Base-by-base conservation (phyloP, 2,329 filamentous ascomycete genomes). In the Colletotrichum godetiae region DNA sequence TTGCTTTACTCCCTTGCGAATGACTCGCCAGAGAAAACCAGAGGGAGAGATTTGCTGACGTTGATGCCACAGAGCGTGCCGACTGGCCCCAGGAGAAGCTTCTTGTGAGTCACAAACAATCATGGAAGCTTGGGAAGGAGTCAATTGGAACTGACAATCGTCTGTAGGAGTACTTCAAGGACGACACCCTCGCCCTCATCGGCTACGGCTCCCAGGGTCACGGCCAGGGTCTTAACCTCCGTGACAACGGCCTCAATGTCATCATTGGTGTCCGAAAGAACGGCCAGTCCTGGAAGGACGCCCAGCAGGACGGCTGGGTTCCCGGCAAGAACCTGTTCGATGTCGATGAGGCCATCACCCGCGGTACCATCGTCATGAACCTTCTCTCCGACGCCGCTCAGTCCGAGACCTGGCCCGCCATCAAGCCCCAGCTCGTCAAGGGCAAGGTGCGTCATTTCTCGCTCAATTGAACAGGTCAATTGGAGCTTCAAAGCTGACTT, bases 11-110 rank as follows among this genome's bases (percentile, higher is more conserved):
- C 13, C 29, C 19, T 22, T 12, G 12, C n/a, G n/a, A 73, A 68
- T 64, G 71, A 73, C 65, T 75, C 58, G 67, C n/a, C 37, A 55
- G 60, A 58, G 35, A 19, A 19, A n/a, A 19, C 42, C 42, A 49
- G n/a, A 46, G 42, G 69, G 70, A 60, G 35, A 57, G 29, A 57
- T 61, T 59, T 66, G 59, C 72, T 57, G 75, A 79, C 72, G 62
- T 78, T 42, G 65, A 64, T 63, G 42, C n/a, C 80, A 75, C 81
- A 97, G 97, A 99, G 92, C 95, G 97, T 88, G 94, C 91, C 84
- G 97, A 99, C 89, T 99, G 97, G 97, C 97, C 97, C 79, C 92
- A 93, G 85, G 96, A 98, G 90, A 98, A 98, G 93, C 95, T 99
- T 84, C 89, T 97, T 84, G 94, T 97, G 88, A 88, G 92, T 91